Percentiles rank a stretch among this genome's conserved stretches.
Evolutionary conservation across 169 alveolate genomes (phyloP).

Genomic region (Cryptosporidium ubiquitum): DNA sequence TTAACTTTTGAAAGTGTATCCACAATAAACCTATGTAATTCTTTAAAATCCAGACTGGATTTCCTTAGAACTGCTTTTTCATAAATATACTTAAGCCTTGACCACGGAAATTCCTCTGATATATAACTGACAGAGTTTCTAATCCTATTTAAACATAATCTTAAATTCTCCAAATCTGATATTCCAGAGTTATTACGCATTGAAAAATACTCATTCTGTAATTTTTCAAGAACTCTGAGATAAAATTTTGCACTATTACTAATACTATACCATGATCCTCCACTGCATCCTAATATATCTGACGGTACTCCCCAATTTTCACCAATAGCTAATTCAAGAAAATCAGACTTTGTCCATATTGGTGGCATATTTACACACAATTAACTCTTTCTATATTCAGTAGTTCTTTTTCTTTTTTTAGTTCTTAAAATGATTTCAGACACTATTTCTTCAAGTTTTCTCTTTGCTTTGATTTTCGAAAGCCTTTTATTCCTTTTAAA

Average conservation of each 20-base stretch:
- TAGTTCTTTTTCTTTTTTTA: no score
- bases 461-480: no score
- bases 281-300: constrained; percentile 44
- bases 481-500: no score
- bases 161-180: constrained; percentile 14
- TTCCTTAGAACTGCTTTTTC: constrained; percentile 30
- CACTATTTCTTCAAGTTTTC: not conserved
- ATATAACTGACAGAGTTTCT: constrained; percentile 28
- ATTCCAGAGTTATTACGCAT: not conserved
- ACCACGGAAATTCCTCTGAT: constrained; percentile 71
- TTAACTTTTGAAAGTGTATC: constrained; percentile 24
- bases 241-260: constrained; percentile 59
- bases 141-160: constrained; percentile 14
- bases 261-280: constrained; percentile 48
- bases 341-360: constrained; percentile 58
- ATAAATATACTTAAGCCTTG: constrained; percentile 48
- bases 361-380: not conserved
- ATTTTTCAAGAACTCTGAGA: constrained; percentile 13
- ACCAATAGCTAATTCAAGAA: constrained; percentile 36
- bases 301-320: constrained; percentile 50
- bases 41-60: constrained; percentile 45
- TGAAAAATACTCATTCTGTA: constrained; percentile 30
- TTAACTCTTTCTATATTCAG: not conserved
- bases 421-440: no score
- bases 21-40: constrained; percentile 29